phyloP scores from a whole-genome alignment of 208 protist genomes.

The Wallacemonas sp. region DNA sequence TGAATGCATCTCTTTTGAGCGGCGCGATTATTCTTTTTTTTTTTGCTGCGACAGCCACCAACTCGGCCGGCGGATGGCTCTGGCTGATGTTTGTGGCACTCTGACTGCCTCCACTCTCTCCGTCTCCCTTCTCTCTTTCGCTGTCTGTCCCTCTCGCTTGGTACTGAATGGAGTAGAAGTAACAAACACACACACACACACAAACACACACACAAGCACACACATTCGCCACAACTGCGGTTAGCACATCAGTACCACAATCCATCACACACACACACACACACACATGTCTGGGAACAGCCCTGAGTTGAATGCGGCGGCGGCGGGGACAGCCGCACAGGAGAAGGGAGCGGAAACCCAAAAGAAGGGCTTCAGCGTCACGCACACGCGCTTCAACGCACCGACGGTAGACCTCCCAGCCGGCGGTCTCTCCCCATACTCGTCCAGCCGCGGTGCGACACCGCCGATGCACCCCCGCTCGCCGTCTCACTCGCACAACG shows the following conservation, averaged over 20 bases:
- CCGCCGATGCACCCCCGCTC: conserved; percentile 37
- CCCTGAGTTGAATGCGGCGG: background rate
- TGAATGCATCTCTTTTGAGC: too few relatives aligned
- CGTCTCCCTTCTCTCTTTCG: background rate
- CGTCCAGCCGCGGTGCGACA: conserved; percentile 18
- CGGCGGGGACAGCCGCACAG: background rate
- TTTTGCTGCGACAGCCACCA: too few relatives aligned
- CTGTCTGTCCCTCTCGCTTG: background rate
- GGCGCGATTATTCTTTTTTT: too few relatives aligned
- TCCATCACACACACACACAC: conserved; percentile 8
- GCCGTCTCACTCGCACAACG: background rate
- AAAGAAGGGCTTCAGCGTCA: conserved; percentile 26
- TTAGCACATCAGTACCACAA: background rate
- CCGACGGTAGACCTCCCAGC: conserved; percentile 12
- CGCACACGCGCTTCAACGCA: conserved; percentile 32
- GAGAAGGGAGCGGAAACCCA: background rate
- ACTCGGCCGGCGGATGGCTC: too few relatives aligned
- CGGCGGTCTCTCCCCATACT: conserved; percentile 16
- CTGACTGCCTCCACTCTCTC: background rate
- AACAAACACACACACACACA: conserved; percentile 8
- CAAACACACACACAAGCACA: background rate
- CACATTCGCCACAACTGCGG: background rate
- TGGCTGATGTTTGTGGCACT: too few relatives aligned
- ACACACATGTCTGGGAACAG: conserved; percentile 2
- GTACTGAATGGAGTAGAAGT: too few relatives aligned